Evolutionary conservation across 495 filamentous ascomycete genomes (phyloP).

Genomic region (Podospora conica): DNA sequence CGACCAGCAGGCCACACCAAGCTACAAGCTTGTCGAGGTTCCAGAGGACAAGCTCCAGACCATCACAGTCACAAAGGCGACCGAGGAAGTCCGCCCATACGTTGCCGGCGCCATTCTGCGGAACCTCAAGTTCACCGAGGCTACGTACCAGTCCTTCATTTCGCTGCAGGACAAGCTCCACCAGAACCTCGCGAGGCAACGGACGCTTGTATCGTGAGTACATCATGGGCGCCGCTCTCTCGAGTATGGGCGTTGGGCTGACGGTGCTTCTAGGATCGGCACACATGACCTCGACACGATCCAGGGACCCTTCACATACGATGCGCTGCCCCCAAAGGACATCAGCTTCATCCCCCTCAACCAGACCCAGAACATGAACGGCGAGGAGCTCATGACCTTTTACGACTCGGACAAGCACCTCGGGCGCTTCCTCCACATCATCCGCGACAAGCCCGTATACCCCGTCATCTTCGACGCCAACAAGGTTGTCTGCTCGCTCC

Average conservation of each 20-base stretch:
- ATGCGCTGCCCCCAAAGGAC: slow-evolving; percentile 83
- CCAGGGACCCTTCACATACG: slow-evolving; percentile 92
- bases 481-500: slow-evolving; percentile 81
- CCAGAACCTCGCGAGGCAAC: slow-evolving; percentile 87
- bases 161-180: slow-evolving; percentile 96
- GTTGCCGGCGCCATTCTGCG: slow-evolving; percentile 83
- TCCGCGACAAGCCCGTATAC: slow-evolving; percentile 87
- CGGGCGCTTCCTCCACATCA: slow-evolving; percentile 80
- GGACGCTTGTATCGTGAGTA: slow-evolving; percentile 71
- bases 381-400: slow-evolving; percentile 83
- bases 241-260: not conserved
- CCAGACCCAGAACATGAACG: slow-evolving; percentile 81
- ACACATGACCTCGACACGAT: slow-evolving; percentile 95
- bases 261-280: slow-evolving; percentile 53
- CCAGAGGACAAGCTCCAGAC: slow-evolving; percentile 66
- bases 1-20: slow-evolving; percentile 64
- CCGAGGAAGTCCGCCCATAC: slow-evolving; percentile 72
- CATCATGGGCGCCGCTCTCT: not conserved
- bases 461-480: slow-evolving; percentile 95
- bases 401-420: slow-evolving; percentile 89
- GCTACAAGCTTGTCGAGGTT: slow-evolving; percentile 67
- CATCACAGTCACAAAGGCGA: slow-evolving; percentile 75
- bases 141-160: slow-evolving; percentile 95
- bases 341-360: slow-evolving; percentile 90
- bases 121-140: slow-evolving; percentile 84